Percentiles rank a stretch among this genome's conserved stretches.
Evolutionary conservation across 1,139 yeast species (phyloP).

Genomic region (Candida pseudocylindracea): DNA sequence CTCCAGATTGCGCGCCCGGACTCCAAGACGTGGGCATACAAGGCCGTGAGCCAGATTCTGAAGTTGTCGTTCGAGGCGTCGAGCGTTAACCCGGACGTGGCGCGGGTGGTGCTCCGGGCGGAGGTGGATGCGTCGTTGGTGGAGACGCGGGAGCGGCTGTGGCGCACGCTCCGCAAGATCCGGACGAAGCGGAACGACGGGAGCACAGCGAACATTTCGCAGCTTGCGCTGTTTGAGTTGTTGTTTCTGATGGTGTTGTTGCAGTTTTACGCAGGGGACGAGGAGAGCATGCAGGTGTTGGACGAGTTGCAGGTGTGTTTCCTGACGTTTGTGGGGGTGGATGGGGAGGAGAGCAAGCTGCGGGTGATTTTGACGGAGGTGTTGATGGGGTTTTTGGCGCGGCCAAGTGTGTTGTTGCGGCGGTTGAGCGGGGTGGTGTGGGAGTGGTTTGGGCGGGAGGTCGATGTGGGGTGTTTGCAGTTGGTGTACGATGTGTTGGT

Average conservation of each 20-base stretch:
- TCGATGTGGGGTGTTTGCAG: constrained; percentile 11
- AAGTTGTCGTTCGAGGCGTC: too few species aligned
- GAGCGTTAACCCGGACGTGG: too few species aligned
- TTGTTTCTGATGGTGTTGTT: constrained; percentile 58
- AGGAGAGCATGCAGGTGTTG: constrained; percentile 55
- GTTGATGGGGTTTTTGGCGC: constrained; percentile 49
- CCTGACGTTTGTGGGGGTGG: constrained; percentile 12
- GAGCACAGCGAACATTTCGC: constrained; percentile 4
- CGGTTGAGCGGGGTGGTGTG: constrained; percentile 56
- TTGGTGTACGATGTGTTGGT: constrained; percentile 4
- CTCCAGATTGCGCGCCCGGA: too few species aligned
- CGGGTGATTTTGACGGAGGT: constrained; percentile 54
- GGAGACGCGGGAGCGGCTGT: too few species aligned
- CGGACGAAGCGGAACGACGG: constrained; percentile 4
- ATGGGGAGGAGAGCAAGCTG: constrained; percentile 7
- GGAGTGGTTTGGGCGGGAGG: constrained; percentile 53
- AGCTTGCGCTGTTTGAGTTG: constrained; percentile 32
- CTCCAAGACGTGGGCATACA: too few species aligned
- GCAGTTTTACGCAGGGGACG: constrained; percentile 62
- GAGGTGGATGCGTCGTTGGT: too few species aligned
- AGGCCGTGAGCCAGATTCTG: too few species aligned
- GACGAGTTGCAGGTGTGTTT: constrained; percentile 46
- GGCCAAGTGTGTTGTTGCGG: constrained; percentile 49
- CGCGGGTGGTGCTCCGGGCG: too few species aligned
- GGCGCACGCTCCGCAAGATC: constrained; percentile 3